phyloP scores from a whole-genome alignment of 176 grass and related monocot species.

The Poa annua region DNA sequence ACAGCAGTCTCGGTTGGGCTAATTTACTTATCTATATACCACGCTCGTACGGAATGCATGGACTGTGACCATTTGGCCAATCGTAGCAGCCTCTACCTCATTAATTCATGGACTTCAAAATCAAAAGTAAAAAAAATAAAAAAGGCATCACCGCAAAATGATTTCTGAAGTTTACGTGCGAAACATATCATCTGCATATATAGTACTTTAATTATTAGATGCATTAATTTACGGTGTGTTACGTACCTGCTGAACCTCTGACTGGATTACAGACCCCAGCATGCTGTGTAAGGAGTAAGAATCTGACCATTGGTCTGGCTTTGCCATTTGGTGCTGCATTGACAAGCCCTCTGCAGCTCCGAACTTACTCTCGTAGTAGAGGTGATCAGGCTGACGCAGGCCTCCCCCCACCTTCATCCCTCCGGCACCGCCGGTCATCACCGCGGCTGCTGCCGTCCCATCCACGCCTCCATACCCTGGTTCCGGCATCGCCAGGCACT shows the following conservation, averaged over 20 bases:
- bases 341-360: constrained; percentile 28
- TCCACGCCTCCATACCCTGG: constrained; percentile 26
- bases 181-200: background rate
- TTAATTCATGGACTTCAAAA: background rate
- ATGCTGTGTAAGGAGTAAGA: constrained; percentile 48
- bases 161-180: background rate
- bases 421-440: background rate
- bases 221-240: too few species aligned
- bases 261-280: constrained; percentile 46
- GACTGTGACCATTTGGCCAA: constrained; percentile 56
- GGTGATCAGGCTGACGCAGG: constrained; percentile 14
- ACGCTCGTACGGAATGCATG: constrained; percentile 29
- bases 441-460: background rate
- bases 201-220: background rate
- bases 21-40: background rate
- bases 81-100: background rate
- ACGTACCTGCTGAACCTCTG: constrained; percentile 50
- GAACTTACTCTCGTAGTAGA: constrained; percentile 49
- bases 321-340: constrained; percentile 49
- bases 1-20: background rate
- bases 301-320: constrained; percentile 42
- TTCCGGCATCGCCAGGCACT: constrained; percentile 73
- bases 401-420: constrained; percentile 35
- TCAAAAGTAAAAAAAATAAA: background rate
- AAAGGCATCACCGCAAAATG: background rate